These are phyloP conservation scores for Scedosporium boydii DNA, from an alignment of 2,329 filamentous ascomycete genomes.

Conservation along the genomic window DNA sequence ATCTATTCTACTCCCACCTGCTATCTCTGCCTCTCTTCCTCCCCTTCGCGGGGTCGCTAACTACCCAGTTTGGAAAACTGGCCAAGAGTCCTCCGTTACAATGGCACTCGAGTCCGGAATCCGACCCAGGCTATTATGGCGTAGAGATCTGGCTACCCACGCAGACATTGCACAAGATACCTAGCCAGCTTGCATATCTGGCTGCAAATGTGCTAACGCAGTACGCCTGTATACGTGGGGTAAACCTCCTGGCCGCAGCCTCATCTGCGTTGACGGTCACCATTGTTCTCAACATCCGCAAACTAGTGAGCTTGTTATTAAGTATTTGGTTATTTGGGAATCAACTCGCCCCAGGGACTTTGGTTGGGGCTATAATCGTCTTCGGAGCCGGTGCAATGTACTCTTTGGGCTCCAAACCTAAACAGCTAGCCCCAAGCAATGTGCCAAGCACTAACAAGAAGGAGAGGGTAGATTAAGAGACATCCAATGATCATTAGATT, in stretches of 20 bases:
- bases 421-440: neutral
- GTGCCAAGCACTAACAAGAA: conserved; percentile 5
- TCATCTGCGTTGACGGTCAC: conserved; percentile 91
- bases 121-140: neutral
- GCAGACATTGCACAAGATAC: conserved; percentile 26
- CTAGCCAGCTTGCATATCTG: conserved; percentile 63
- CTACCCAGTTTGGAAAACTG: conserved; percentile 53
- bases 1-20: conserved; percentile 84
- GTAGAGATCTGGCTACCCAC: neutral
- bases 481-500: too few species aligned
- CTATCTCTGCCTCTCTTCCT: conserved; percentile 69
- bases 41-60: conserved; percentile 58
- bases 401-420: conserved; percentile 55
- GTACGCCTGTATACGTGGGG: conserved; percentile 88
- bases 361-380: conserved; percentile 74
- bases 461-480: conserved; percentile 3
- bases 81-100: conserved; percentile 51
- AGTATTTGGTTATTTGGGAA: conserved; percentile 96
- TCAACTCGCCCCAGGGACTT: conserved; percentile 61
- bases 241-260: conserved; percentile 84
- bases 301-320: conserved; percentile 80
- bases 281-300: conserved; percentile 91
- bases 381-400: conserved; percentile 90
- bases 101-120: conserved; percentile 2
- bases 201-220: conserved; percentile 78